Evolutionary conservation across 192 early-diverging fungal genomes (phyloP).

Genomic region (Backusella tuberculispora): DNA sequence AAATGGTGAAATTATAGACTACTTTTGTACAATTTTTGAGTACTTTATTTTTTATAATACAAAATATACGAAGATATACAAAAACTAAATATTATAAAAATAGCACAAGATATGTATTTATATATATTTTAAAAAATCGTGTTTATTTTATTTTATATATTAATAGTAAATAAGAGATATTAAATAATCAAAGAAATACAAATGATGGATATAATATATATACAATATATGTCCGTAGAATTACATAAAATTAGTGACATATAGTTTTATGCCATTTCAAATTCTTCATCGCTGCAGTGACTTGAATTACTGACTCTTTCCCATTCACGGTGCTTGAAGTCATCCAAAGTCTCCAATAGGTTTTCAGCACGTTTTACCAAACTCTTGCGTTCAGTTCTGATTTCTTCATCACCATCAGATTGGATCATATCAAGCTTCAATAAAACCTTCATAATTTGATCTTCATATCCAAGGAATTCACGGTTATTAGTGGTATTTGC

Average conservation of each 20-base stretch:
- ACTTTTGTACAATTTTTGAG: no score
- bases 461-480: slow-evolving; percentile 38
- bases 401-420: slow-evolving; percentile 28
- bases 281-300: slow-evolving; percentile 12
- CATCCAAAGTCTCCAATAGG: slow-evolving; percentile 32
- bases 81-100: neutral
- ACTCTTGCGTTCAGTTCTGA: slow-evolving; percentile 24
- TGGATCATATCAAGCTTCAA: slow-evolving; percentile 37
- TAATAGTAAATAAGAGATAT: neutral
- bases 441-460: slow-evolving; percentile 36
- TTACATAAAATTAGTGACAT: neutral
- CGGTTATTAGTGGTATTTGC: slow-evolving; percentile 25
- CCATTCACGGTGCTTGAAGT: slow-evolving; percentile 42
- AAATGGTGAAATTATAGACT: neutral
- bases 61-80: no score
- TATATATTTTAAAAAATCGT: neutral
- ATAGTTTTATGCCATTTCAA: neutral
- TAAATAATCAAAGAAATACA: neutral
- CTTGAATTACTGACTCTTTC: slow-evolving; percentile 25
- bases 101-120: neutral
- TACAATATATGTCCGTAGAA: neutral
- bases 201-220: neutral
- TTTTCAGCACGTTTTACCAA: slow-evolving; percentile 34
- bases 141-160: neutral
- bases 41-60: no score